Base-by-base conservation (phyloP, 148 eudicot genomes). In the Mesembryanthemum crystallinum region DNA sequence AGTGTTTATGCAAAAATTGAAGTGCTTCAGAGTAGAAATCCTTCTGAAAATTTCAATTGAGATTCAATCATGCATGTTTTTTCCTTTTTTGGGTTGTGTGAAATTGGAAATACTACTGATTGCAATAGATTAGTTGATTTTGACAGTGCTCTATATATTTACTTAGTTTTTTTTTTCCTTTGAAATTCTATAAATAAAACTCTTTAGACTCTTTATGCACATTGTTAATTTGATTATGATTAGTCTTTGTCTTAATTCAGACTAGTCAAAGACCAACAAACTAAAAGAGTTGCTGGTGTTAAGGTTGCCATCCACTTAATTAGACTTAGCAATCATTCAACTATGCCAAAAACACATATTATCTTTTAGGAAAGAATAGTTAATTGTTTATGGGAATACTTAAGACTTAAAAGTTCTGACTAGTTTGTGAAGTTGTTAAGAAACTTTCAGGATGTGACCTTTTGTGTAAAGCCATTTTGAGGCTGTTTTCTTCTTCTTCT, bases 201-300 rank as follows among this genome's bases (percentile, higher is more conserved):
- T 27, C 20, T 60, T 32, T 28, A 27, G 43, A 9, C 5, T 39
- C 43, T 39, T 45, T 13, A 45, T 45, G 61, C 61, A 57, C 6
- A 21, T 57, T 54, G 58, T 25, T 11, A 35, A 35, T 62, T 63
- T 67, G 69, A 61, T 8, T 10, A 71, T 35, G 35, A 33, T 17
- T 47, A 61, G 42, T 58, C 61, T 39, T 61, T 63, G 27, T 54
- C 29, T 21, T 57, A 13, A 51, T 57, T 49, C 35, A n/a, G 58
- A 60, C 21, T 54, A 47, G 27, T 43, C 47, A 68, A 76, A 21
- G 64, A 67, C 67, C 29, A 64, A 64, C 55, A 9, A 13, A 30
- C 47, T 21, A 32, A 4, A 37, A 24, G 23, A 28, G 18, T 67
- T 42, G 52, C 18, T 43, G 47, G 32, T 42, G 18, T 67, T 67